phyloP scores from a whole-genome alignment of 2,329 filamentous ascomycete genomes.

The Stagonosporopsis chrysanthemi region DNA sequence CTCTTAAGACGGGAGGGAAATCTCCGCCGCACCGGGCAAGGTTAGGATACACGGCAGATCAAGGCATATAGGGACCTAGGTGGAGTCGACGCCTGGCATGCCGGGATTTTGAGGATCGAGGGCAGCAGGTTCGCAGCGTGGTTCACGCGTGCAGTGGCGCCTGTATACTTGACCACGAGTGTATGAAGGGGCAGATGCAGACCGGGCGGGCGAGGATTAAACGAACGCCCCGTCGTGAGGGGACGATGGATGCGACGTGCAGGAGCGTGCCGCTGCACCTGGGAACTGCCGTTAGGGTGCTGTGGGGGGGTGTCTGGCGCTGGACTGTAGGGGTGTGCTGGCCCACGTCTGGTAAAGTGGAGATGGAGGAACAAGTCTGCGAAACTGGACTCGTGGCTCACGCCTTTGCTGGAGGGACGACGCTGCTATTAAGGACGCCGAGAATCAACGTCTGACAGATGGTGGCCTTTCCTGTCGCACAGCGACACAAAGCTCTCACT shows the following conservation, averaged over 20 bases:
- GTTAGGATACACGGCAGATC: slow-evolving; percentile 48
- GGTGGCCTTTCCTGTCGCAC: slow-evolving; percentile 12
- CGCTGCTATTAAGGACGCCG: slow-evolving; percentile 27
- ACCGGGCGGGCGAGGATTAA: slow-evolving; percentile 32
- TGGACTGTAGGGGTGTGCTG: slow-evolving; percentile 34
- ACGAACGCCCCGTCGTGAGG: slow-evolving; percentile 24
- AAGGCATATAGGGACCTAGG: slow-evolving; percentile 46
- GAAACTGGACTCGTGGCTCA: slow-evolving; percentile 23
- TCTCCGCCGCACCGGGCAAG: slow-evolving; percentile 46
- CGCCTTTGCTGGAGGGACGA: slow-evolving; percentile 21
- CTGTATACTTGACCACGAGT: slow-evolving; percentile 30
- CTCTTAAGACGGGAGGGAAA: slow-evolving; percentile 40
- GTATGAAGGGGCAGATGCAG: slow-evolving; percentile 35
- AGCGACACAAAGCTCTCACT: slow-evolving; percentile 28
- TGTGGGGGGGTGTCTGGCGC: slow-evolving; percentile 42
- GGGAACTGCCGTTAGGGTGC: slow-evolving; percentile 46
- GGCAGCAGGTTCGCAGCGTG: slow-evolving; percentile 40
- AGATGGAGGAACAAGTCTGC: slow-evolving; percentile 21
- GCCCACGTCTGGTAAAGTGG: slow-evolving; percentile 26
- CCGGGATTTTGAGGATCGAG: slow-evolving; percentile 32
- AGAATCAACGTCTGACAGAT: slow-evolving; percentile 27
- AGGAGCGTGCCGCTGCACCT: slow-evolving; percentile 43
- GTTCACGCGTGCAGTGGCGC: slow-evolving; percentile 46
- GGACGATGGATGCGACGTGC: slow-evolving; percentile 35
- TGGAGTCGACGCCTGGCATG: slow-evolving; percentile 46